Conservation (phyloP, 352 stramenopile species). For the Pythium phragmiticola region DNA sequence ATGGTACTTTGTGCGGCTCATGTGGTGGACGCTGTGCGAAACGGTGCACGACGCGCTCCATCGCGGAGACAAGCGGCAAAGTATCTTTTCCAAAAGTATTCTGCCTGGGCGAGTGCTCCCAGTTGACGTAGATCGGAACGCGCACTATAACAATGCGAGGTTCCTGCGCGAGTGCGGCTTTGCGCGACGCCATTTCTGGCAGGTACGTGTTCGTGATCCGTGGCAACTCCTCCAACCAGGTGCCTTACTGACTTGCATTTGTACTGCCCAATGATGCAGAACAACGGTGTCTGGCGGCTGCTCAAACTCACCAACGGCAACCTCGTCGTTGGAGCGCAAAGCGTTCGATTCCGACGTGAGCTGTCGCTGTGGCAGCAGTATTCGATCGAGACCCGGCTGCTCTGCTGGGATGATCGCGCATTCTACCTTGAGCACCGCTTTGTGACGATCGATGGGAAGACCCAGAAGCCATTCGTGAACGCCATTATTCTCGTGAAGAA, state of each 20-base stretch:
- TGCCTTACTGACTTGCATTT: background rate
- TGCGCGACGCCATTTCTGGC: slow-evolving; percentile 73
- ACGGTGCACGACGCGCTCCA: slow-evolving; percentile 23
- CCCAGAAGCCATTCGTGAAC: slow-evolving; percentile 59
- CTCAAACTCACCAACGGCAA: slow-evolving; percentile 57
- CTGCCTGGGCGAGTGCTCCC: slow-evolving; percentile 46
- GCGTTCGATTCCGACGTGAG: slow-evolving; percentile 79
- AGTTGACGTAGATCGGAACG: slow-evolving; percentile 82
- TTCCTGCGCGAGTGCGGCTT: slow-evolving; percentile 86
- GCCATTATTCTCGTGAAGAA: slow-evolving; percentile 90
- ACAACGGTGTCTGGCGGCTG: slow-evolving; percentile 74
- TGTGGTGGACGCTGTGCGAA: slow-evolving; percentile 24
- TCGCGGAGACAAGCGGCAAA: slow-evolving; percentile 27
- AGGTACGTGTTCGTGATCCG: slow-evolving; percentile 38
- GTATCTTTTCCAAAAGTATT: slow-evolving; percentile 56
- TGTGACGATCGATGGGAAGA: slow-evolving; percentile 37
- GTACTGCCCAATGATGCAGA: slow-evolving; percentile 4
- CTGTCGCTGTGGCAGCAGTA: slow-evolving; percentile 69
- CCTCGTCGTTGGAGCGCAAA: slow-evolving; percentile 80
- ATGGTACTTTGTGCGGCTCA: slow-evolving; percentile 74
- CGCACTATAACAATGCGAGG: slow-evolving; percentile 84
- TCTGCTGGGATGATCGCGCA: slow-evolving; percentile 77
- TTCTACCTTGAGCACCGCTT: slow-evolving; percentile 90
- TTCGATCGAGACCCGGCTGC: slow-evolving; percentile 65
- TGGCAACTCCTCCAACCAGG: background rate